Evolutionary conservation across 768 basidiomycete species (phyloP).

Genomic region (Termitomyces sp.): DNA sequence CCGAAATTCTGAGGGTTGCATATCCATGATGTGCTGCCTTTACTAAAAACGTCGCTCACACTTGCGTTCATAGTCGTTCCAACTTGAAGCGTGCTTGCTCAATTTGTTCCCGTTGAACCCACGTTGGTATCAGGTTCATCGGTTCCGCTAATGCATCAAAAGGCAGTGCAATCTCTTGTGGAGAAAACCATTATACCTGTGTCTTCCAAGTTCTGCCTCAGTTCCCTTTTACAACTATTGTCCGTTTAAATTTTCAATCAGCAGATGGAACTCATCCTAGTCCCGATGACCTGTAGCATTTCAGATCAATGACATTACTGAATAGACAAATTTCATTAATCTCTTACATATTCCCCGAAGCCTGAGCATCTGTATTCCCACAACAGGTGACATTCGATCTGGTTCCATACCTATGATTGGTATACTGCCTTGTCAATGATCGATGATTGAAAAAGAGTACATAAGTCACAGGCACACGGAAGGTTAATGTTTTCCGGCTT

Average conservation of each 20-base stretch:
- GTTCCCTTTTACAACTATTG: neutral
- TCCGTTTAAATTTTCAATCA: neutral
- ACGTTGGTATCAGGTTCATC: neutral
- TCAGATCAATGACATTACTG: neutral
- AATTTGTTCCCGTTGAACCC: neutral
- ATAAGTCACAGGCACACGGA: neutral
- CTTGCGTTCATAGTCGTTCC: neutral
- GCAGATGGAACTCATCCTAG: neutral
- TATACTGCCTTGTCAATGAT: neutral
- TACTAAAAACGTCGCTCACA: neutral
- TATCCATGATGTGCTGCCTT: neutral
- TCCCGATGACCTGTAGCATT: neutral
- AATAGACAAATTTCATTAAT: neutral
- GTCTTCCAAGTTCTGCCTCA: neutral
- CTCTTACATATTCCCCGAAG: neutral
- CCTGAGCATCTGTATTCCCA: neutral
- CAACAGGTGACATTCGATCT: neutral
- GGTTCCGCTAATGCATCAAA: neutral
- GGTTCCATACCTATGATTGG: neutral
- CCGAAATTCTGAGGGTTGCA: neutral
- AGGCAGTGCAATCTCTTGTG: neutral
- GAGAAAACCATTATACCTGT: neutral
- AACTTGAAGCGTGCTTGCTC: neutral
- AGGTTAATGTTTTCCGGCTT: neutral
- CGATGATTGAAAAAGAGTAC: neutral